Percentiles rank a stretch among this genome's conserved stretches.
phyloP scores from a whole-genome alignment of 108 stramenopile species.

The Heterococcus sp. region DNA sequence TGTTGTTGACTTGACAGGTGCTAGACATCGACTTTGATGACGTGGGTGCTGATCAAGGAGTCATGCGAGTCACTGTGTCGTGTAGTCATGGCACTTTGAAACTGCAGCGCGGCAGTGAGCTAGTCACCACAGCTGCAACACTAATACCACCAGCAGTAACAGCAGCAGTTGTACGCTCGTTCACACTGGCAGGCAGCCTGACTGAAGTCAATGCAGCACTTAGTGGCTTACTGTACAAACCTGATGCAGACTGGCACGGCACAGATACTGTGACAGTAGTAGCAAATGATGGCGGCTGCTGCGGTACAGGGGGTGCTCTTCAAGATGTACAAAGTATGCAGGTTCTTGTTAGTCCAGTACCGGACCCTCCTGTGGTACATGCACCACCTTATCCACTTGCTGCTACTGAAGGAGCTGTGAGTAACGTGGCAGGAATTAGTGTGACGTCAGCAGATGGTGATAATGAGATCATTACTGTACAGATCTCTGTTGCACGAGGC shows the following conservation, averaged over 20 bases:
- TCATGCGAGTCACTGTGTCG: too few species aligned
- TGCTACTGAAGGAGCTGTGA: not conserved
- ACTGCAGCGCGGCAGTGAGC: too few species aligned
- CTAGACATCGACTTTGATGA: too few species aligned
- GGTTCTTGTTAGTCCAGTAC: too few species aligned
- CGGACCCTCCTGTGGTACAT: too few species aligned
- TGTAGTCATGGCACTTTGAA: too few species aligned
- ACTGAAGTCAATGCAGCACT: conserved; percentile 11
- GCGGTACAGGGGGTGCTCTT: not conserved
- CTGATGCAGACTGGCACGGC: conserved; percentile 37
- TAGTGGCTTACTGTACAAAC: conserved; percentile 6
- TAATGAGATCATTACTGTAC: not conserved
- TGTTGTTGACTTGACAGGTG: too few species aligned
- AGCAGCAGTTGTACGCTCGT: too few species aligned
- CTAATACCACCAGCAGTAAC: not conserved
- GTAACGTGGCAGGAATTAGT: not conserved
- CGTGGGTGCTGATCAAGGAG: too few species aligned
- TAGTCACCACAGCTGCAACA: too few species aligned
- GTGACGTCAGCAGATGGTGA: not conserved
- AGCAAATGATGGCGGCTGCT: not conserved
- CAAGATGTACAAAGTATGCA: too few species aligned
- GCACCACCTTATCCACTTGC: too few species aligned
- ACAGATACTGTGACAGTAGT: conserved; percentile 4
- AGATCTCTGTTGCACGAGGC: not conserved
- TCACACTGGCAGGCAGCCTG: conserved; percentile 9